Conservation (phyloP, 2,329 filamentous ascomycete genomes). For the Calcarisporium arbuscula region DNA sequence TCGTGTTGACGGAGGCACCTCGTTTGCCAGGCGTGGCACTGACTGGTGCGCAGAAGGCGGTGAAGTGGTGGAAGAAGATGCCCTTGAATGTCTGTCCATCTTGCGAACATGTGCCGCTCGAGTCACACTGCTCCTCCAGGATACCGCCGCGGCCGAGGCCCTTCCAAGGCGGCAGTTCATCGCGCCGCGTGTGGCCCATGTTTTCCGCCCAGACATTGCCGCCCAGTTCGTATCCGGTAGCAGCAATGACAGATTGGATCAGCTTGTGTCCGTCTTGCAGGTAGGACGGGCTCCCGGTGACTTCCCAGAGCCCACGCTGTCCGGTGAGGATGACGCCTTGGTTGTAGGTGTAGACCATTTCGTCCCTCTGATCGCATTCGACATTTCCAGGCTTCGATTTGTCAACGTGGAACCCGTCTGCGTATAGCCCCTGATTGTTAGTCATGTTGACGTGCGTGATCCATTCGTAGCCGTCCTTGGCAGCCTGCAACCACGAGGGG, state of each 20-base stretch:
- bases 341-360: conserved; percentile 94
- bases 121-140: conserved; percentile 79
- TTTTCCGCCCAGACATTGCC: conserved; percentile 36
- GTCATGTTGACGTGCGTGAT: conserved; percentile 74
- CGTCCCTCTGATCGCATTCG: conserved; percentile 72
- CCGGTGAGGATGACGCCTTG: conserved; percentile 86
- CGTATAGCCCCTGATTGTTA: conserved; percentile 66
- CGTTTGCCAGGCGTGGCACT: conserved; percentile 18
- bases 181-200: conserved; percentile 21
- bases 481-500: conserved; percentile 63
- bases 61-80: conserved; percentile 87
- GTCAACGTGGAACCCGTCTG: conserved; percentile 81
- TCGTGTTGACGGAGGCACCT: conserved; percentile 3
- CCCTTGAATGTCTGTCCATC: conserved; percentile 88
- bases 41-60: conserved; percentile 67
- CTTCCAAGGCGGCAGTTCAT: conserved; percentile 51
- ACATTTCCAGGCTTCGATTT: conserved; percentile 57
- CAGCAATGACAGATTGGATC: conserved; percentile 64
- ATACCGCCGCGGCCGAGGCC: conserved; percentile 75
- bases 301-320: conserved; percentile 71
- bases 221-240: conserved; percentile 67
- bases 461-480: conserved; percentile 76
- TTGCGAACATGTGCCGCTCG: conserved; percentile 67
- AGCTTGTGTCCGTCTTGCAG: conserved; percentile 75
- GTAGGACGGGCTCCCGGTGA: conserved; percentile 65